A percentile compares a stretch with the other conserved stretches of the same genome.
phyloP scores from a whole-genome alignment of 306 rosid genomes.

The Cicer cuneatum region DNA sequence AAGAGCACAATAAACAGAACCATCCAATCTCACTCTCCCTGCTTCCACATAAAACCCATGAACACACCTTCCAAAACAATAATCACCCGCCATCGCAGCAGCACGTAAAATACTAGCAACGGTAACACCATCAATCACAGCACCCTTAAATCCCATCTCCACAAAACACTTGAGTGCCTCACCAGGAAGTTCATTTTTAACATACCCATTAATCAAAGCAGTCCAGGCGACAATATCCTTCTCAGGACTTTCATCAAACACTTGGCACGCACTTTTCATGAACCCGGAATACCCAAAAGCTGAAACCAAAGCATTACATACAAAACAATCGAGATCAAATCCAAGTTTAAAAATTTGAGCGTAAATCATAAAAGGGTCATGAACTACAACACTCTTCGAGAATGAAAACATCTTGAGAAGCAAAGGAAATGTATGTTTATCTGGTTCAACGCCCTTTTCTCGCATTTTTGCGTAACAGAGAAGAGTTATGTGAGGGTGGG shows the following conservation, averaged over 20 bases:
- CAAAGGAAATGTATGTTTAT: conserved; percentile 57
- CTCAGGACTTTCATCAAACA: conserved; percentile 46
- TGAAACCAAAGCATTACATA: conserved; percentile 42
- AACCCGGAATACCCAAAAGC: conserved; percentile 50
- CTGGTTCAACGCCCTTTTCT: conserved; percentile 42
- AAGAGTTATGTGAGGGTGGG: conserved; percentile 31
- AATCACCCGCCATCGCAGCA: conserved; percentile 46
- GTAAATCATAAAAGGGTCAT: conserved; percentile 40
- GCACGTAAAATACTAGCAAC: conserved; percentile 49
- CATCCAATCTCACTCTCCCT: conserved; percentile 49
- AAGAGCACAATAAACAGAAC: conserved; percentile 48
- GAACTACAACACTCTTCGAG: conserved; percentile 10
- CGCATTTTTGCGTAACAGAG: conserved; percentile 46
- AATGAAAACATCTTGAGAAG: conserved; percentile 51
- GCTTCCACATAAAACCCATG: conserved; percentile 53
- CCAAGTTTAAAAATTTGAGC: conserved; percentile 52
- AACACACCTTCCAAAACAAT: conserved; percentile 51
- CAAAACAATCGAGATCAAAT: conserved; percentile 47
- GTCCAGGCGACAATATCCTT: conserved; percentile 53
- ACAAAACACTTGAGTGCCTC: conserved; percentile 47
- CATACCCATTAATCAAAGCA: conserved; percentile 51
- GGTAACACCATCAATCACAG: conserved; percentile 41
- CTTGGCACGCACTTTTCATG: conserved; percentile 44
- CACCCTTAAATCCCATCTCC: conserved; percentile 44
- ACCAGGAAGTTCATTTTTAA: conserved; percentile 43